phyloP scores from a whole-genome alignment of 495 filamentous ascomycete genomes.

The Talaromyces wortmannii region DNA sequence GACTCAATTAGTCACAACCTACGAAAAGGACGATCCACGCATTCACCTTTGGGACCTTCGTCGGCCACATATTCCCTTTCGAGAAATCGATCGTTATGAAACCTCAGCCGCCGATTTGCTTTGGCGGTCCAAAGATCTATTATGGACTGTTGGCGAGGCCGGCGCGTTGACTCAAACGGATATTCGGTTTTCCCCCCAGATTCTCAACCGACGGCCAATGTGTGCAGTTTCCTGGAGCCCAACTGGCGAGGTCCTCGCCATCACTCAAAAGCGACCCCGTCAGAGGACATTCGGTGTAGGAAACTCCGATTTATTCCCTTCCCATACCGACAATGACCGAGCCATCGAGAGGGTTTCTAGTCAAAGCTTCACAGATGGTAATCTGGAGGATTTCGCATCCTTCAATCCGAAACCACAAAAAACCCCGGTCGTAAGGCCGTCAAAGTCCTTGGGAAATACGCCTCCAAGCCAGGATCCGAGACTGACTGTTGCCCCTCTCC shows the following conservation, averaged over 20 bases:
- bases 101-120: conserved; percentile 67
- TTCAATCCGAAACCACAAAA: conserved; percentile 1
- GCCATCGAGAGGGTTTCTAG: conserved; percentile 43
- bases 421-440: conserved; percentile 11
- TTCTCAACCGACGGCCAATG: conserved; percentile 53
- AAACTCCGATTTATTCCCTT: conserved; percentile 24
- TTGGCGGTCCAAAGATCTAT: conserved; percentile 83
- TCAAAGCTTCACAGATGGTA: conserved; percentile 61
- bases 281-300: conserved; percentile 30
- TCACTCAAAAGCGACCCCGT: conserved; percentile 38
- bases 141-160: conserved; percentile 86
- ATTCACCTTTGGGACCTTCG: conserved; percentile 93
- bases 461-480: conserved; percentile 47
- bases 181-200: conserved; percentile 70
- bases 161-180: conserved; percentile 85
- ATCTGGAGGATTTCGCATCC: conserved; percentile 39
- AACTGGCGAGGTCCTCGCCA: conserved; percentile 37
- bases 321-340: conserved; percentile 23
- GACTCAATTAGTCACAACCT: conserved; percentile 61
- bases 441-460: conserved; percentile 43
- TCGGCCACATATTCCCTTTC: conserved; percentile 76
- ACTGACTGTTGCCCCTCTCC: conserved; percentile 48
- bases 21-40: conserved; percentile 57
- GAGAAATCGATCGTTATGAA: conserved; percentile 73
- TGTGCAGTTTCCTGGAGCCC: conserved; percentile 42